phyloP scores from a whole-genome alignment of 2,329 filamentous ascomycete species.

The Alternaria rosae region DNA sequence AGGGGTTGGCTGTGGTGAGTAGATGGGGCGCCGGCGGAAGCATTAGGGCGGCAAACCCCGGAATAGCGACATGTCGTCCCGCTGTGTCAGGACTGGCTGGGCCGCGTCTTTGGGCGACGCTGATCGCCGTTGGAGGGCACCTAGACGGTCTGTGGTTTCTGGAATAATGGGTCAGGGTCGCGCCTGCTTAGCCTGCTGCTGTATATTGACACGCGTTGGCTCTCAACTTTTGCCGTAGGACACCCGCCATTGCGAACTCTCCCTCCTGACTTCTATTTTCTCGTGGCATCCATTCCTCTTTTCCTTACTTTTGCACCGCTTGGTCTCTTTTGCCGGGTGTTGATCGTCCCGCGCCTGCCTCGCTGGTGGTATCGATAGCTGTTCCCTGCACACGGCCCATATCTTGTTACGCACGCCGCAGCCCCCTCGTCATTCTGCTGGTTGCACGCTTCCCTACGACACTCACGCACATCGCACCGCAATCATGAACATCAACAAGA shows the following conservation, averaged over 20 bases:
- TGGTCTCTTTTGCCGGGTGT: not conserved
- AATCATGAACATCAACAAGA: conserved; percentile 76
- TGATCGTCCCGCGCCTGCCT: conserved; percentile 22
- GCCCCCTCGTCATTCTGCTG: conserved; percentile 20
- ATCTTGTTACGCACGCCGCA: conserved; percentile 19
- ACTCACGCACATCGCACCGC: conserved; percentile 16
- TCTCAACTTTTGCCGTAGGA: conserved; percentile 2
- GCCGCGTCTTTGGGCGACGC: conserved; percentile 2
- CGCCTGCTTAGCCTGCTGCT: not conserved
- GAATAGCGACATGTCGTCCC: conserved; percentile 2
- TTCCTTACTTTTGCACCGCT: not conserved
- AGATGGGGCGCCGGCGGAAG: conserved; percentile 9
- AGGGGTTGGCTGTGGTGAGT: conserved; percentile 7
- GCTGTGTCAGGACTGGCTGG: conserved; percentile 3
- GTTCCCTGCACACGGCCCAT: conserved; percentile 24
- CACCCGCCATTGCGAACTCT: conserved; percentile 11
- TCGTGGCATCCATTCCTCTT: not conserved
- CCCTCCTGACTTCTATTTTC: not conserved
- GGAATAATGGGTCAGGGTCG: conserved; percentile 18
- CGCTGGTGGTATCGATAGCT: conserved; percentile 25
- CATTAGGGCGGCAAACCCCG: conserved; percentile 10
- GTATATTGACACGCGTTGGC: conserved; percentile 17
- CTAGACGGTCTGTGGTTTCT: conserved; percentile 7
- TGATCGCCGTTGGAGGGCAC: conserved; percentile 12
- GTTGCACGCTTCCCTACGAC: not conserved